Evolutionary conservation across 139 green algal genomes (phyloP).

Genomic region (Chlorella sorokiniana): DNA sequence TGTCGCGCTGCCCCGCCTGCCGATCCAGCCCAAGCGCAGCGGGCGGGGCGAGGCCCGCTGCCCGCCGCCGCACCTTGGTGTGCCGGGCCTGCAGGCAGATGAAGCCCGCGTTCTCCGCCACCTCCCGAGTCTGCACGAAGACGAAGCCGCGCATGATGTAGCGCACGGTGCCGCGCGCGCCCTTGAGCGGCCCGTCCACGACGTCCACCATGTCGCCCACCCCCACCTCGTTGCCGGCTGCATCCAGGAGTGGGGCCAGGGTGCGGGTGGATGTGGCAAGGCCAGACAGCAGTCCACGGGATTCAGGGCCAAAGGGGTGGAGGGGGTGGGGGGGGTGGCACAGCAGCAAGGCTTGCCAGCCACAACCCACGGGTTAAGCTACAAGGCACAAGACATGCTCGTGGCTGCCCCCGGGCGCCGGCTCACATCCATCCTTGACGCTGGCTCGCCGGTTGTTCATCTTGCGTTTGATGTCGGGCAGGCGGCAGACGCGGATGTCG

Average conservation of each 20-base stretch:
- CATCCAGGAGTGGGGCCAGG: not conserved
- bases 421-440: conserved; percentile 55
- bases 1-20: too few relatives aligned
- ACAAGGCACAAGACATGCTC: not conserved
- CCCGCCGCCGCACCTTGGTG: conserved; percentile 34
- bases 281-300: not conserved
- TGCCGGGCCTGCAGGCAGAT: conserved; percentile 59
- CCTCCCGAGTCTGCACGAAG: conserved; percentile 75
- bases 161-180: conserved; percentile 71
- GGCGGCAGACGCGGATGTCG: conserved; percentile 72
- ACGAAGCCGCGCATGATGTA: conserved; percentile 74
- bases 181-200: conserved; percentile 55
- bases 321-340: too few relatives aligned
- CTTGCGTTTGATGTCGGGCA: conserved; percentile 87
- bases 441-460: conserved; percentile 57
- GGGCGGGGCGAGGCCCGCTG: not conserved
- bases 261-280: not conserved
- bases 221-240: conserved; percentile 28
- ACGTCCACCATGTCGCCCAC: conserved; percentile 63
- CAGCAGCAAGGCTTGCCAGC: too few relatives aligned
- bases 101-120: conserved; percentile 65
- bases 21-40: not conserved
- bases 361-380: too few relatives aligned
- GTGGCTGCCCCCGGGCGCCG: not conserved
- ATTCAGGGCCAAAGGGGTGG: too few relatives aligned